A percentile compares a stretch with the other conserved stretches of the same genome.
Evolutionary conservation across 164 flowering plant species (phyloP).

Genomic region (Stephania cephalantha): DNA sequence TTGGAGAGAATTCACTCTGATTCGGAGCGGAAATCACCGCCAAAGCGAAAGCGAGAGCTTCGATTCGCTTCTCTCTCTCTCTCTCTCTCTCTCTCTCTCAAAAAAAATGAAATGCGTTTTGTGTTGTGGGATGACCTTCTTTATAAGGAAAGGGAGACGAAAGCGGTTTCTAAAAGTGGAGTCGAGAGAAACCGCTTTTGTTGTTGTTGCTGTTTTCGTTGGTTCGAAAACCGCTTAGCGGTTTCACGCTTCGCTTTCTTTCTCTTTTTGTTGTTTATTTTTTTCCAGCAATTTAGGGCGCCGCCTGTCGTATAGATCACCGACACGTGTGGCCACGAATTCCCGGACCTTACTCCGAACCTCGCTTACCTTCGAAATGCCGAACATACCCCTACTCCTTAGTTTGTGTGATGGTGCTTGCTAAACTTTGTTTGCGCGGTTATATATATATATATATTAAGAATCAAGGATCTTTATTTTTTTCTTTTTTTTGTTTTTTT

Average conservation of each 20-base stretch:
- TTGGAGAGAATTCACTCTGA: background rate
- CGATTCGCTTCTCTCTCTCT: background rate
- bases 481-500: too few species aligned
- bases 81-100: background rate
- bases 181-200: background rate
- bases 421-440: too few species aligned
- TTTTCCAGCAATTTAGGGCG: constrained; percentile 8
- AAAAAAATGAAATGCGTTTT: background rate
- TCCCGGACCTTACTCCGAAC: constrained; percentile 8
- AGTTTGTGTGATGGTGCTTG: too few species aligned
- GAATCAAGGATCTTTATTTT: too few species aligned
- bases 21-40: background rate
- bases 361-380: background rate
- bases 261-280: background rate
- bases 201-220: background rate
- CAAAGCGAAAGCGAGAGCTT: background rate
- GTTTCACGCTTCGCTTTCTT: background rate
- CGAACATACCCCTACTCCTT: background rate
- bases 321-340: constrained; percentile 33
- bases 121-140: constrained; percentile 4
- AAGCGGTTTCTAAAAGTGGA: background rate
- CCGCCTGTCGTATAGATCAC: constrained; percentile 30
- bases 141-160: background rate
- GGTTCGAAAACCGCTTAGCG: background rate
- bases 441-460: too few species aligned